A percentile compares a stretch with the other conserved stretches of the same genome.
Conservation (phyloP, 164 flowering plant species). For the Annona cherimola region DNA sequence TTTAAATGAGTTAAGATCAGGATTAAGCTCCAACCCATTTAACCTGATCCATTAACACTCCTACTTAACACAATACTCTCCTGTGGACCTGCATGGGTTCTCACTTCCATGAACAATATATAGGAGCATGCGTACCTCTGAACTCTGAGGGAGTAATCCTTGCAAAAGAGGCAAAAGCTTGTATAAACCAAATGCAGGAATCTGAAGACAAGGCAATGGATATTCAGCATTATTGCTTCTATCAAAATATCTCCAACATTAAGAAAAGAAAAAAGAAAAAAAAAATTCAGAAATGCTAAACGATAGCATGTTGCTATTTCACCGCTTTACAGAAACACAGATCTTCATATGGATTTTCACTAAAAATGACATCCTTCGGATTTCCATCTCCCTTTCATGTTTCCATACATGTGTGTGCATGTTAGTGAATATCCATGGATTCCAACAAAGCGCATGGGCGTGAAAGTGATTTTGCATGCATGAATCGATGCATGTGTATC, state of each 20-base stretch:
- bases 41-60: too few relatives aligned
- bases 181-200: conserved; percentile 75
- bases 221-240: too few relatives aligned
- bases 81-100: too few relatives aligned
- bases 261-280: too few relatives aligned
- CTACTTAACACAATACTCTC: too few relatives aligned
- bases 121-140: conserved; percentile 48
- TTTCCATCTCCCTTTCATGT: too few relatives aligned
- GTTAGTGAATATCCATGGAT: background rate
- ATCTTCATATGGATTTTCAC: too few relatives aligned
- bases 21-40: too few relatives aligned
- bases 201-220: conserved; percentile 31
- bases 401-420: background rate
- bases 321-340: background rate
- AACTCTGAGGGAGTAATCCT: conserved; percentile 61
- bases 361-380: too few relatives aligned
- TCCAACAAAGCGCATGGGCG: background rate
- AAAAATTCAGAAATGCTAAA: background rate
- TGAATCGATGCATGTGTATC: background rate
- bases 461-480: background rate
- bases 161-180: conserved; percentile 46
- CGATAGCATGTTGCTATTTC: background rate
- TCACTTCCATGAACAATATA: too few relatives aligned
- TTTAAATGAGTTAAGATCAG: too few relatives aligned
- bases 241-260: too few relatives aligned